Percentiles rank a stretch among this genome's conserved stretches.
Conservation (phyloP, 2,329 filamentous ascomycete genomes). For the Fusarium anthophilum region DNA sequence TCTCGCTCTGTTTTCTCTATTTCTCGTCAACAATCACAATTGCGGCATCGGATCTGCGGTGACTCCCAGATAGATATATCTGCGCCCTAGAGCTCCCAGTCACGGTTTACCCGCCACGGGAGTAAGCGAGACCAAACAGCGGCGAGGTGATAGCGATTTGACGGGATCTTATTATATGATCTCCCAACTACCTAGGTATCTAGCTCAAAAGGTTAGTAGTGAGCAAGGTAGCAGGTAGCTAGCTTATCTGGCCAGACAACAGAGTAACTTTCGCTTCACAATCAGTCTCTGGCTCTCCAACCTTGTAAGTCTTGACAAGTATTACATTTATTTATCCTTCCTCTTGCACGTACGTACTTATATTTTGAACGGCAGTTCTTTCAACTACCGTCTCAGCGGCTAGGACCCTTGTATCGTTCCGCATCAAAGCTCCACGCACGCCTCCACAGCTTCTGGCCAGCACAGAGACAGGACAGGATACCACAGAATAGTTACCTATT, state of each 20-base stretch:
- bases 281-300: not conserved
- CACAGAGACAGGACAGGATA: not conserved
- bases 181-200: not conserved
- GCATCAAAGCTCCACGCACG: constrained; percentile 24
- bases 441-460: constrained; percentile 10
- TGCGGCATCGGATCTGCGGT: constrained; percentile 17
- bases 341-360: not conserved
- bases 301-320: not conserved
- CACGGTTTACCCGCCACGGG: not conserved
- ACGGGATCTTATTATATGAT: constrained; percentile 9
- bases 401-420: constrained; percentile 12
- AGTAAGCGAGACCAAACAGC: constrained; percentile 17
- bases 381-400: constrained; percentile 13
- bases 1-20: not conserved
- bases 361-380: not conserved
- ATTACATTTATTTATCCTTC: not conserved
- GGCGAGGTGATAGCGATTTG: not conserved
- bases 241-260: constrained; percentile 8
- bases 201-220: not conserved
- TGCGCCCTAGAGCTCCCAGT: not conserved
- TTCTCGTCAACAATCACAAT: not conserved
- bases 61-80: not conserved
- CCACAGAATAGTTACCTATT: not conserved
- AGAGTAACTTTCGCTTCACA: not conserved
- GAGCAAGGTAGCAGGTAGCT: not conserved